These are phyloP conservation scores for Irpex lacteus DNA, from an alignment of 1,284 basidiomycete genomes.

Conservation along the genomic window DNA sequence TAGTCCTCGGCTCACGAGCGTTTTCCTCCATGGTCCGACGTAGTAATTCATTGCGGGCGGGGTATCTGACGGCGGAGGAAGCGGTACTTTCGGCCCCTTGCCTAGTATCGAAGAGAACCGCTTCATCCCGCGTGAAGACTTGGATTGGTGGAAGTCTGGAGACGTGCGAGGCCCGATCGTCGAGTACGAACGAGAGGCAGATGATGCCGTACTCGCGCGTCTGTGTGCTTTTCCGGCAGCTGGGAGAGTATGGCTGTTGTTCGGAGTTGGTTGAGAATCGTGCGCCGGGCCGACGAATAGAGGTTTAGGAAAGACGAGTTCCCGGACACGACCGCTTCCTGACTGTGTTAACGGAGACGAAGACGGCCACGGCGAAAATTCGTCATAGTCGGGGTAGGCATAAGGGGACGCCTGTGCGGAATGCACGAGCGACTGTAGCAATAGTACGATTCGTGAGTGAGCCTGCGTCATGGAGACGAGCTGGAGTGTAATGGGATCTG, in stretches of 20 bases:
- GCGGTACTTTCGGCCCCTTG: slow-evolving; percentile 24
- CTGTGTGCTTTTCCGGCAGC: neutral
- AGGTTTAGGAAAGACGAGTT: slow-evolving; percentile 68
- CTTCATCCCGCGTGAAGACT: slow-evolving; percentile 3
- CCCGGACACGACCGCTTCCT: slow-evolving; percentile 36
- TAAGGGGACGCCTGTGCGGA: slow-evolving; percentile 41
- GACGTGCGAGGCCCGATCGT: slow-evolving; percentile 15
- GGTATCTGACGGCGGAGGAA: slow-evolving; percentile 49
- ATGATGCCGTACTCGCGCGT: slow-evolving; percentile 8
- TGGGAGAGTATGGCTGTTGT: neutral
- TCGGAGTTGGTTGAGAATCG: slow-evolving; percentile 5
- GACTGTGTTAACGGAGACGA: slow-evolving; percentile 17
- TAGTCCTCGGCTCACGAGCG: slow-evolving; percentile 17
- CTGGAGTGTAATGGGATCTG: slow-evolving; percentile 35
- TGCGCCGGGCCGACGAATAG: slow-evolving; percentile 32
- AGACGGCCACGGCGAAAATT: slow-evolving; percentile 21
- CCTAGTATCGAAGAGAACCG: slow-evolving; percentile 33
- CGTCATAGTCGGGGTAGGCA: slow-evolving; percentile 41
- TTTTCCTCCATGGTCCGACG: slow-evolving; percentile 50
- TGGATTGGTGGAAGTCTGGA: slow-evolving; percentile 15
- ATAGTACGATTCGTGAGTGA: slow-evolving; percentile 71
- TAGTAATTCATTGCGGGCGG: slow-evolving; percentile 52
- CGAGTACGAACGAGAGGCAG: neutral
- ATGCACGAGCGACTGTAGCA: slow-evolving; percentile 68
- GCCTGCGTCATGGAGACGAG: slow-evolving; percentile 50